Percentiles rank a stretch among this genome's conserved stretches.
Conservation (phyloP, 2,329 filamentous ascomycete genomes). For the Hymenoscyphus fructigenus region DNA sequence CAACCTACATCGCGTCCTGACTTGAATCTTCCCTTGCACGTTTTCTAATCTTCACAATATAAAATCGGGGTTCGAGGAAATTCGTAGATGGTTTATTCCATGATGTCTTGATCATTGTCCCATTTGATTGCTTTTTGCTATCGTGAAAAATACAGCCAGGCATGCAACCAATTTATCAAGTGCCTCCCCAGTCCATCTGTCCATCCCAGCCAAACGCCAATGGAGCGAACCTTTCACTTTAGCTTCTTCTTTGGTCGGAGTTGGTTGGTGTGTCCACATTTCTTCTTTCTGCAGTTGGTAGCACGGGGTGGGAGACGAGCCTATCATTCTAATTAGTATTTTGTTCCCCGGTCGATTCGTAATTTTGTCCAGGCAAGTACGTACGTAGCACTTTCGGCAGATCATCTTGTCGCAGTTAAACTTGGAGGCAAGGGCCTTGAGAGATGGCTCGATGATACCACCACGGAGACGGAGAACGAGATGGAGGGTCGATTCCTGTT, state of each 20-base stretch:
- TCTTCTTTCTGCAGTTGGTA: conserved; percentile 99
- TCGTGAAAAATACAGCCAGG: conserved; percentile 30
- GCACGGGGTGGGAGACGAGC: conserved; percentile 93
- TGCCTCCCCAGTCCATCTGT: conserved; percentile 19
- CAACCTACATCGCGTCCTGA: background rate
- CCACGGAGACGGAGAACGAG: conserved; percentile 97
- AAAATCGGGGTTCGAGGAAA: background rate
- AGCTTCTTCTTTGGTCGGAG: conserved; percentile 99
- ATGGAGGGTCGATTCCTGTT: conserved; percentile 94
- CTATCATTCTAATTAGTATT: conserved; percentile 39
- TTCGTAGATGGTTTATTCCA: background rate
- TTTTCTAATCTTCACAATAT: background rate
- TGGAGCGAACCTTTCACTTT: conserved; percentile 66
- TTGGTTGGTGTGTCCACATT: conserved; percentile 99
- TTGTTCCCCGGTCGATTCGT: background rate
- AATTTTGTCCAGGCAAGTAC: conserved; percentile 41
- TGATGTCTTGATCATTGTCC: conserved; percentile 19
- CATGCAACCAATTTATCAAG: conserved; percentile 28
- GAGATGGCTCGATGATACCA: conserved; percentile 98
- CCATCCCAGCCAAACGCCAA: conserved; percentile 33
- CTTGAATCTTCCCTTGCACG: background rate
- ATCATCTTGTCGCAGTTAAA: conserved; percentile 99
- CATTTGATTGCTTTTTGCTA: conserved; percentile 29
- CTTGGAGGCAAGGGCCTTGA: conserved; percentile 97
- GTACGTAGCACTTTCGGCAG: conserved; percentile 99